Conservation (phyloP, 208 protist species). For the Wallacemonas sp. region DNA sequence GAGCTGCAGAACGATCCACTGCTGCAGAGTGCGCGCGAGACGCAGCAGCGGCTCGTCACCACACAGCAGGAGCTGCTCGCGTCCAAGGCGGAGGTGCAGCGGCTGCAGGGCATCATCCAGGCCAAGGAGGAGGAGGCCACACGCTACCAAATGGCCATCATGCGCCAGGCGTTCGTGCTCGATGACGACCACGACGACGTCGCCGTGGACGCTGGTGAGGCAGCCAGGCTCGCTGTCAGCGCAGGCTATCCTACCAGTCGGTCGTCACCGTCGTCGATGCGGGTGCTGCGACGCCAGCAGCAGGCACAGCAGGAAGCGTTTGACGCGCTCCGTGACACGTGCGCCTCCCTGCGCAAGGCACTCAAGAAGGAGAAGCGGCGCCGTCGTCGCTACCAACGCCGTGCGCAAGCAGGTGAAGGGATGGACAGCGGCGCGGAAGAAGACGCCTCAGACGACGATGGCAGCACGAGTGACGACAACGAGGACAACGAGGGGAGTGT, state of each 20-base stretch:
- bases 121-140: conserved; percentile 75
- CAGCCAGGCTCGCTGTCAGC: background rate
- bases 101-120: conserved; percentile 45
- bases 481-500: too few species aligned
- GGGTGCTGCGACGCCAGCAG: conserved; percentile 18
- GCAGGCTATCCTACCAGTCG: too few species aligned
- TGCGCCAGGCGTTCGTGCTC: conserved; percentile 40
- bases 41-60: conserved; percentile 51
- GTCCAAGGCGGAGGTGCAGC: conserved; percentile 37
- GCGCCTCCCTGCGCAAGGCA: conserved; percentile 48
- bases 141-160: conserved; percentile 70
- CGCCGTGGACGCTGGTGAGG: background rate
- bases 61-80: conserved; percentile 70
- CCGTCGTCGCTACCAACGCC: conserved; percentile 13
- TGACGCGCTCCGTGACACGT: conserved; percentile 43
- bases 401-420: background rate
- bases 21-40: conserved; percentile 73
- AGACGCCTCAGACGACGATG: background rate
- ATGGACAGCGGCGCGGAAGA: background rate
- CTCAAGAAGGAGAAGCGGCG: conserved; percentile 30
- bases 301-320: conserved; percentile 42
- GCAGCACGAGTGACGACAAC: background rate
- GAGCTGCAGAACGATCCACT: conserved; percentile 88
- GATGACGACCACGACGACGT: background rate
- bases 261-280: conserved; percentile 21